phyloP scores from a whole-genome alignment of 1,139 yeast species.

The Sugiyamaella paludigena region DNA sequence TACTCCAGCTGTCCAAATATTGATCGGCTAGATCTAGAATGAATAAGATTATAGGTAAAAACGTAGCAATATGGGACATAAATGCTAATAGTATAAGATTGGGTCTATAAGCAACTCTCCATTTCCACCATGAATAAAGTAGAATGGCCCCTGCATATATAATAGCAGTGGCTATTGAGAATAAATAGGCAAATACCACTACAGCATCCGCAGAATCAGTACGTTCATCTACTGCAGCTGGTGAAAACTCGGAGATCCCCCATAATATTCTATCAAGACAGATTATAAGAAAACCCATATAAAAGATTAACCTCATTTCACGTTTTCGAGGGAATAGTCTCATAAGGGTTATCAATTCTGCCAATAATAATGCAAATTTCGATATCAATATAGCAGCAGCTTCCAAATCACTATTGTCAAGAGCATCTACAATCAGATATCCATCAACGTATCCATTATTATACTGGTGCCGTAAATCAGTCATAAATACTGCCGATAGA shows the following conservation, averaged over 20 bases:
- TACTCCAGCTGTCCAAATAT: conserved; percentile 70
- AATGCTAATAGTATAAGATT: conserved; percentile 42
- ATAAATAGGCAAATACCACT: conserved; percentile 66
- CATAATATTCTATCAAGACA: conserved; percentile 61
- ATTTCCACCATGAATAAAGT: conserved; percentile 54
- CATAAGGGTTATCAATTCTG: conserved; percentile 70
- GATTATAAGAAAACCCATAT: conserved; percentile 55
- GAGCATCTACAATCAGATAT: conserved; percentile 12
- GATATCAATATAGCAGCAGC: conserved; percentile 19
- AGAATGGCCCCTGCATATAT: conserved; percentile 65
- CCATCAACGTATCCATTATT: conserved; percentile 25
- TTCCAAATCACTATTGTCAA: conserved; percentile 12
- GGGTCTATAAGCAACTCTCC: conserved; percentile 52
- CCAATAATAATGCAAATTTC: conserved; percentile 46
- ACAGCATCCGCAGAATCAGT: conserved; percentile 35
- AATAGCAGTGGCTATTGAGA: conserved; percentile 68
- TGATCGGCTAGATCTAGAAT: conserved; percentile 73
- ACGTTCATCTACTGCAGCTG: conserved; percentile 40
- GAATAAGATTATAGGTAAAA: conserved; percentile 70
- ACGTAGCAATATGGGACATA: conserved; percentile 57
- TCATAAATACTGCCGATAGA: conserved; percentile 24
- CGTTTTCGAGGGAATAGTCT: conserved; percentile 62
- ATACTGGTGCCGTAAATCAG: conserved; percentile 24
- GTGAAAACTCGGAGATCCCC: conserved; percentile 59
- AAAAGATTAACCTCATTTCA: conserved; percentile 61